Conservation (phyloP, 192 early-diverging fungal genomes). For the Coemansia reversa region DNA sequence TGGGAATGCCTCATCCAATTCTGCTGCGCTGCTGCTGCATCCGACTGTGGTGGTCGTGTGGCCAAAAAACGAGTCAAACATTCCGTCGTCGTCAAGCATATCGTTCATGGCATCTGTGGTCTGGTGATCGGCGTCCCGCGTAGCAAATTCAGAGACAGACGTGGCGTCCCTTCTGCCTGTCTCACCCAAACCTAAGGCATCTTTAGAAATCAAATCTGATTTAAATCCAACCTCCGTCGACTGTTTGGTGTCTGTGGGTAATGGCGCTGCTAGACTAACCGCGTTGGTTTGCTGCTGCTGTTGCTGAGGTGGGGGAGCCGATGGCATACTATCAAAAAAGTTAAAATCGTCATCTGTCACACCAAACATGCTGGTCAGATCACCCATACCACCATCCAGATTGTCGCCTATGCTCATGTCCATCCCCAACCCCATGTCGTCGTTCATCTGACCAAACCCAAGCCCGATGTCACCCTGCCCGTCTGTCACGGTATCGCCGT, state of each 20-base stretch:
- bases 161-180: background rate
- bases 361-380: constrained; percentile 46
- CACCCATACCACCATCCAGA: constrained; percentile 34
- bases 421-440: constrained; percentile 43
- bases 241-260: constrained; percentile 1
- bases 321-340: constrained; percentile 46
- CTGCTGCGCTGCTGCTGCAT: background rate
- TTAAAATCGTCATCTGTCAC: constrained; percentile 54
- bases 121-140: constrained; percentile 1
- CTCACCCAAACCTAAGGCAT: background rate
- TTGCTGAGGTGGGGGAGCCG: constrained; percentile 13
- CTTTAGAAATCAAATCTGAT: background rate
- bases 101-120: constrained; percentile 30
- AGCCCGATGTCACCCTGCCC: constrained; percentile 19
- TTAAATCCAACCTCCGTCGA: constrained; percentile 15
- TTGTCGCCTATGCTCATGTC: constrained; percentile 33
- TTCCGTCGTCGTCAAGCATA: constrained; percentile 41
- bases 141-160: background rate
- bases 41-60: constrained; percentile 15
- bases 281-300: constrained; percentile 21
- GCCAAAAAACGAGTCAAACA: constrained; percentile 48
- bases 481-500: background rate
- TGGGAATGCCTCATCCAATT: background rate
- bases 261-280: background rate
- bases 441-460: constrained; percentile 21